Percentiles rank a stretch among this genome's conserved stretches.
Evolutionary conservation across 176 grass and related monocot genomes (phyloP).

Genomic region (Oryza longistaminata): DNA sequence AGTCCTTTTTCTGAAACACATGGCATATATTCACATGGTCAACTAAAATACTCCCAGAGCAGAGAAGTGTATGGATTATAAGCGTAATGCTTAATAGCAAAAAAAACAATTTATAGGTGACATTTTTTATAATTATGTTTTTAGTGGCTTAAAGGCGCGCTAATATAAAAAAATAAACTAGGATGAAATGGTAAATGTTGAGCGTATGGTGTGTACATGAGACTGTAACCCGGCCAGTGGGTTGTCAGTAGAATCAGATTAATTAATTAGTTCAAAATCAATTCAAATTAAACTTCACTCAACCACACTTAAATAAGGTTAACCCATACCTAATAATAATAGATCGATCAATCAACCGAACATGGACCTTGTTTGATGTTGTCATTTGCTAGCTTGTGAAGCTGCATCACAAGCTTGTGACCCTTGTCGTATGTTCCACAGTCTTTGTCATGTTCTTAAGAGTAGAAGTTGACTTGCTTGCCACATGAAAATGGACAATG

Average conservation of each 20-base stretch:
- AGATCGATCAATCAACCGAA: neutral
- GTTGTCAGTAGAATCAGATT: neutral
- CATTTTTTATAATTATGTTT: too few species aligned
- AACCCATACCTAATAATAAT: neutral
- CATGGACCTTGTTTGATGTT: neutral
- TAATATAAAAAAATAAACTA: too few species aligned
- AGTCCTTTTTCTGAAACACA: too few species aligned
- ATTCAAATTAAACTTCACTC: neutral
- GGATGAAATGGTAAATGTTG: neutral
- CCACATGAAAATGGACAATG: neutral
- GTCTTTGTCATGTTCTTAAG: slow-evolving; percentile 27
- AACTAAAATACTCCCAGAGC: fast-evolving
- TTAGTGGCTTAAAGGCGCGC: too few species aligned
- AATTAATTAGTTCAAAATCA: neutral
- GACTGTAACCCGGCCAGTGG: neutral
- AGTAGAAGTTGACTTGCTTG: slow-evolving; percentile 15
- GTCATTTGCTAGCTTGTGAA: neutral
- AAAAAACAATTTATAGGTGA: too few species aligned
- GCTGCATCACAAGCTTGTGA: too few species aligned
- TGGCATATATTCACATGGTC: too few species aligned
- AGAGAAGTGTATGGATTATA: too few species aligned
- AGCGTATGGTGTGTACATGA: too few species aligned
- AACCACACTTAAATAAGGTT: neutral
- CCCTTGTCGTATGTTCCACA: slow-evolving; percentile 27
- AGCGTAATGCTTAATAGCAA: too few species aligned